Evolutionary conservation across 768 basidiomycete species (phyloP), one percentile per base, ranked within the genome.

Genomic region (Hysterangium stoloniferum): DNA sequence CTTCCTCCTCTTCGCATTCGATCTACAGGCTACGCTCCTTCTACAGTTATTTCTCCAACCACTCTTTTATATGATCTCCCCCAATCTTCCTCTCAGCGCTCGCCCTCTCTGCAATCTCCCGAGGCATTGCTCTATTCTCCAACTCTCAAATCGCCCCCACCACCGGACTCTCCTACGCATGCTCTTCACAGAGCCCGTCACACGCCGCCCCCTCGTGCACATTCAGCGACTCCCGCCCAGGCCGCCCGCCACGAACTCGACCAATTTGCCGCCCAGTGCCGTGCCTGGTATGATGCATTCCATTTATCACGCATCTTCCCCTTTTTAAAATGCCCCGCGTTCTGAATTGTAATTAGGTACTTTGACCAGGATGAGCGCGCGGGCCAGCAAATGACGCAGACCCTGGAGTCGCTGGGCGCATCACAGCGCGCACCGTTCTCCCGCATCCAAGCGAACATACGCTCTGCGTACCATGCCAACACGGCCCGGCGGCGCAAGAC

Each of bases 381-480:
- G 17, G 84, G 87, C 24, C 79, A 79, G 42, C 69, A 76, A 54
- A 91, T 95, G 82, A 85, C 86, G 12, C 82, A 88, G 56, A 89
- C 82, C 3, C 71, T 95, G 40, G 76, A 87, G 38, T 82, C 81
- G 29, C 74, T 92, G 3, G 84, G 85, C 6, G 78, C 89, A 2
- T 82, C 86, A 0, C 90, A 94, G 57, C 83, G 87, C 52, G 88
- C 91, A 7, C 84, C 87, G 1, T 95, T 85, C 64, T 84, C 88
- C 19, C 81, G 87, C 52, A 66, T 94, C 17, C 92, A 95, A 63
- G 84, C 90, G 1, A 86, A 86, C 17, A 83, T 93, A 24, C 82
- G 92, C 36, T 81, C 89, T 34, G 82, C 82, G 38, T 93, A 84
- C 60, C 92, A 95, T 64, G 79, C 82, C 44, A 86, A 80, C 53